Evolutionary conservation across 2,329 filamentous ascomycete species (phyloP).

Genomic region (Rosellinia necatrix): DNA sequence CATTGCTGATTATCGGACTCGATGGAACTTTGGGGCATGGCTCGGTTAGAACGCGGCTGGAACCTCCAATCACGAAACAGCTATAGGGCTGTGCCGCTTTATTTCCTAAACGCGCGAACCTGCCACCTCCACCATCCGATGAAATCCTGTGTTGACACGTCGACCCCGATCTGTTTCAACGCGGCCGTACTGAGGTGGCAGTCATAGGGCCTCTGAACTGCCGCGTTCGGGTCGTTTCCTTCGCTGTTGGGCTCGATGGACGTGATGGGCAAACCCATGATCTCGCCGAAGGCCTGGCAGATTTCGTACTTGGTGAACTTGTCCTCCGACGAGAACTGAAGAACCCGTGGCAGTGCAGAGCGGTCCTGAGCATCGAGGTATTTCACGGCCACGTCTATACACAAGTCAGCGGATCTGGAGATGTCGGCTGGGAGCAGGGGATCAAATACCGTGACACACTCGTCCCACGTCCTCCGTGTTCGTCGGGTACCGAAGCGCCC

Average conservation of each 20-base stretch:
- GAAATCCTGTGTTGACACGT: constrained; percentile 76
- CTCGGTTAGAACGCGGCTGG: too few relatives aligned
- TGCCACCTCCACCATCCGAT: constrained; percentile 77
- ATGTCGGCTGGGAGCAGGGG: constrained; percentile 10
- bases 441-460: constrained; percentile 67
- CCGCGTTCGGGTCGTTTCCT: constrained; percentile 72
- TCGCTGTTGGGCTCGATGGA: constrained; percentile 71
- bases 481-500: constrained; percentile 82
- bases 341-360: constrained; percentile 64
- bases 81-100: constrained; percentile 23
- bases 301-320: constrained; percentile 90
- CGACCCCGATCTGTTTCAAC: constrained; percentile 74
- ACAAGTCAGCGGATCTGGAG: constrained; percentile 21
- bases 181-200: constrained; percentile 81
- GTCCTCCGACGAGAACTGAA: constrained; percentile 89
- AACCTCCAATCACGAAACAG: neutral
- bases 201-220: constrained; percentile 82
- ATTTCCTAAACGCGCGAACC: constrained; percentile 63
- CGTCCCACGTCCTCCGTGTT: constrained; percentile 86
- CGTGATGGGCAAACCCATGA: constrained; percentile 74
- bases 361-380: constrained; percentile 61
- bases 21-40: too few relatives aligned
- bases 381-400: constrained; percentile 68
- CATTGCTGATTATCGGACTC: too few relatives aligned
- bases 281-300: constrained; percentile 75